phyloP scores from a whole-genome alignment of 2,329 filamentous ascomycete species.

The Parasarocladium wereldwijsianum region DNA sequence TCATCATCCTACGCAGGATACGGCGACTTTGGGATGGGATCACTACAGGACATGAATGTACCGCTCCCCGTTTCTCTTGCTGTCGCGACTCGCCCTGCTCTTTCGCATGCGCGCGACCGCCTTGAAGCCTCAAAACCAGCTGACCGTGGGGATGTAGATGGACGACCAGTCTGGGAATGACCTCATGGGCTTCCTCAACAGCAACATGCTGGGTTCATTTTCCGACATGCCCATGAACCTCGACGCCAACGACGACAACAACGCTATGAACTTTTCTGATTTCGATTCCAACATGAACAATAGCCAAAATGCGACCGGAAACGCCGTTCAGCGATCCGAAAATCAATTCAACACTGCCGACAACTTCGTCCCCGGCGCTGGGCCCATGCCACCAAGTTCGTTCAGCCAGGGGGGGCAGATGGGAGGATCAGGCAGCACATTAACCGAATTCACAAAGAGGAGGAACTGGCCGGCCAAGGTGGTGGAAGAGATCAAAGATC shows the following conservation, averaged over 20 bases:
- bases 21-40: conserved; percentile 11
- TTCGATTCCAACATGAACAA: conserved; percentile 7
- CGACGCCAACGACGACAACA: conserved; percentile 18
- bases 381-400: conserved; percentile 24
- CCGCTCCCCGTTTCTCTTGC: not conserved
- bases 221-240: conserved; percentile 27
- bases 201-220: conserved; percentile 22
- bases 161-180: conserved; percentile 18
- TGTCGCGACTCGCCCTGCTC: conserved; percentile 8
- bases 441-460: conserved; percentile 46
- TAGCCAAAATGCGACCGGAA: conserved; percentile 10
- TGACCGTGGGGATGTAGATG: conserved; percentile 3
- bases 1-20: too few species aligned
- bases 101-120: not conserved
- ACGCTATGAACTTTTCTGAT: conserved; percentile 8
- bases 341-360: conserved; percentile 19
- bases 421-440: conserved; percentile 22
- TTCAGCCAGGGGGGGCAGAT: conserved; percentile 15
- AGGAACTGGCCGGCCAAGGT: conserved; percentile 77
- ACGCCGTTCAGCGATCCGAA: conserved; percentile 16
- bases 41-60: conserved; percentile 13
- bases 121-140: not conserved
- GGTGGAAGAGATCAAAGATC: conserved; percentile 77
- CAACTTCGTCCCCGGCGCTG: conserved; percentile 25
- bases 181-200: conserved; percentile 29